These are phyloP conservation scores for Brasenia schreberi DNA, from an alignment of 164 flowering plant genomes.

Conservation along the genomic window DNA sequence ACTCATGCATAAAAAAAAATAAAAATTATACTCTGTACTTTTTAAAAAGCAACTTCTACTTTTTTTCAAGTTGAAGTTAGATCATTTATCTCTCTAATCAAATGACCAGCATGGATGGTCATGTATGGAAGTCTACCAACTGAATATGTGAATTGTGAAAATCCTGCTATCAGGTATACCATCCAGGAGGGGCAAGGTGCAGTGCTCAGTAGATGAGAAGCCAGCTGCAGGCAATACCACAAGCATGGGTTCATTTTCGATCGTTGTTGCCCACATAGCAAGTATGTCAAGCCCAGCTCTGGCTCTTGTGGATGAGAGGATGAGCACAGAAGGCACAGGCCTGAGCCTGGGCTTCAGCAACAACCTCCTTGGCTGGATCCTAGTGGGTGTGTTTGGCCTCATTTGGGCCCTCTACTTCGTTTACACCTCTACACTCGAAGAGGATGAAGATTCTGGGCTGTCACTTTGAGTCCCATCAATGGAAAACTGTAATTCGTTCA, in stretches of 20 bases:
- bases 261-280: slow-evolving; percentile 34
- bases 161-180: slow-evolving; percentile 28
- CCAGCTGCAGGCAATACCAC: slow-evolving; percentile 3
- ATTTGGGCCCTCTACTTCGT: slow-evolving; percentile 65
- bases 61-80: too few species aligned
- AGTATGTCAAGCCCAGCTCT: slow-evolving; percentile 38
- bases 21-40: too few species aligned
- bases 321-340: slow-evolving; percentile 95
- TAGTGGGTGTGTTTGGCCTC: slow-evolving; percentile 78
- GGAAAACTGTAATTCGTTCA: too few species aligned
- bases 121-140: too few species aligned
- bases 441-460: slow-evolving; percentile 92
- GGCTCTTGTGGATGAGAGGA: slow-evolving; percentile 84
- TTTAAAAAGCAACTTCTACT: too few species aligned
- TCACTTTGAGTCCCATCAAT: slow-evolving; percentile 20
- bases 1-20: too few species aligned
- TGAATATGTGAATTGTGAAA: too few species aligned
- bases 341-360: slow-evolving; percentile 86
- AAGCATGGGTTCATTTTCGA: slow-evolving; percentile 26
- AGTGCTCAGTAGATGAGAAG: slow-evolving; percentile 33
- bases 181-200: slow-evolving; percentile 28
- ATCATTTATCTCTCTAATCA: too few species aligned
- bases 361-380: slow-evolving; percentile 88
- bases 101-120: too few species aligned
- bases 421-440: slow-evolving; percentile 69